A percentile compares a stretch with the other conserved stretches of the same genome.
Evolutionary conservation across 1,284 basidiomycete species (phyloP).

Genomic region (Ustilago cynodontis): DNA sequence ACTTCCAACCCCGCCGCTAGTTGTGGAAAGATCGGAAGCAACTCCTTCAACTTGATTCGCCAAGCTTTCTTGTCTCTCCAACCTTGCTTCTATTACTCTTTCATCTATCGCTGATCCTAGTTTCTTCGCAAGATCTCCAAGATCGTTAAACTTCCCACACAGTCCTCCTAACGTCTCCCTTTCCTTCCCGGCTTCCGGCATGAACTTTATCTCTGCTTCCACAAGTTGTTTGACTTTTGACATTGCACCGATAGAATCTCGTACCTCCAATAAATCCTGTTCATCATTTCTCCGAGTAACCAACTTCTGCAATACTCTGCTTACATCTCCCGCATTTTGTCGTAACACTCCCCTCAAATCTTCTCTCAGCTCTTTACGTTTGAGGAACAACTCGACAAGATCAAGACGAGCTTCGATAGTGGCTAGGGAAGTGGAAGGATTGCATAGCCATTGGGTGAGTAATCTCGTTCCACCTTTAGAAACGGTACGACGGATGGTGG

Average conservation of each 20-base stretch:
- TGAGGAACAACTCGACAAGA: conserved; percentile 57
- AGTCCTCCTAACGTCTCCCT: conserved; percentile 14
- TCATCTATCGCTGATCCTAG: conserved; percentile 67
- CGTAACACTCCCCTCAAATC: conserved; percentile 53
- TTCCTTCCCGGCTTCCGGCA: not conserved
- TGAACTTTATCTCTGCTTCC: conserved; percentile 14
- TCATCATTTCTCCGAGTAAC: conserved; percentile 59
- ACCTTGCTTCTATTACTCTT: conserved; percentile 60
- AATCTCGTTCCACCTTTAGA: conserved; percentile 65
- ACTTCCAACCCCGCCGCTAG: not conserved
- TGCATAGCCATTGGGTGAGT: conserved; percentile 62
- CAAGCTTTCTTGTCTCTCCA: conserved; percentile 57
- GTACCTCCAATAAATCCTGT: conserved; percentile 65
- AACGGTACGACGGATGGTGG: conserved; percentile 62
- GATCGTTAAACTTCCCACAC: conserved; percentile 28
- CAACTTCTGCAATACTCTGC: conserved; percentile 62
- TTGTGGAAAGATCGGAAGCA: conserved; percentile 7
- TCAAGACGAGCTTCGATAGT: conserved; percentile 56
- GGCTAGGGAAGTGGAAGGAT: conserved; percentile 54
- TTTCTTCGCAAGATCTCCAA: conserved; percentile 42
- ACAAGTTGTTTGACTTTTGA: conserved; percentile 29
- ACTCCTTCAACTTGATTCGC: conserved; percentile 34
- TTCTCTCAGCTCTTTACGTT: conserved; percentile 43
- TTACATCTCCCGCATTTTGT: conserved; percentile 58
- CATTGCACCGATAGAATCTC: conserved; percentile 59